A percentile compares a stretch with the other conserved stretches of the same genome.
phyloP scores from a whole-genome alignment of 768 basidiomycete species.

The Suillus fuscotomentosus region DNA sequence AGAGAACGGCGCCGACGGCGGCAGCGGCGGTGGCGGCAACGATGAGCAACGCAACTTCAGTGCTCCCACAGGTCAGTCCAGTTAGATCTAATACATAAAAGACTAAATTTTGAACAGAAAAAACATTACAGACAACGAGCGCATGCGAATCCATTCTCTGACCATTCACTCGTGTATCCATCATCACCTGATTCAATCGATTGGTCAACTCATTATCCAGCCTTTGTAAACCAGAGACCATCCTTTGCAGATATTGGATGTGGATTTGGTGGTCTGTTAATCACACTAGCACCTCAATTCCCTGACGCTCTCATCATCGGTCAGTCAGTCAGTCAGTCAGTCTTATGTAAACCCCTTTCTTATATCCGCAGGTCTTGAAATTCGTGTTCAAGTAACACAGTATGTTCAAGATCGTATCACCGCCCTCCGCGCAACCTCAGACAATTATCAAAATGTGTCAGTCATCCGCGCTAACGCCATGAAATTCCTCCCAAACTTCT shows the following conservation, averaged over 20 bases:
- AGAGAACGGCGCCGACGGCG: slow-evolving; percentile 12
- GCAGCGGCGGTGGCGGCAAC: background rate
- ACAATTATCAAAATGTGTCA: slow-evolving; percentile 79
- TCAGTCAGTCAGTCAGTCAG: slow-evolving; percentile 52
- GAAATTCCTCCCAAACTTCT: slow-evolving; percentile 98
- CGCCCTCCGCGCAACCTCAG: slow-evolving; percentile 76
- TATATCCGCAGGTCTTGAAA: slow-evolving; percentile 79
- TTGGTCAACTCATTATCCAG: slow-evolving; percentile 84
- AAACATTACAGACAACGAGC: slow-evolving; percentile 82
- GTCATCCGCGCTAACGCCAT: slow-evolving; percentile 95
- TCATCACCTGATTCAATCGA: slow-evolving; percentile 70
- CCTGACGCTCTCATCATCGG: slow-evolving; percentile 94
- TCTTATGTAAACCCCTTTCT: slow-evolving; percentile 1
- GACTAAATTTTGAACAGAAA: slow-evolving; percentile 49
- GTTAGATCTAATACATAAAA: background rate
- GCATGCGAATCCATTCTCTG: slow-evolving; percentile 85
- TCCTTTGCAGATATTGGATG: slow-evolving; percentile 98
- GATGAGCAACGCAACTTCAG: background rate
- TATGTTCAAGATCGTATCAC: slow-evolving; percentile 94
- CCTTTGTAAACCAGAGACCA: slow-evolving; percentile 64
- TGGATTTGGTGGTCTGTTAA: slow-evolving; percentile 93
- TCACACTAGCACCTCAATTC: slow-evolving; percentile 84
- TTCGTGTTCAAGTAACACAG: slow-evolving; percentile 92
- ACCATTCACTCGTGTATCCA: slow-evolving; percentile 88
- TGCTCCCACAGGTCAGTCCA: slow-evolving; percentile 51